Evolutionary conservation across 257 asterid genomes (phyloP).

Genomic region (Lycium barbarum): DNA sequence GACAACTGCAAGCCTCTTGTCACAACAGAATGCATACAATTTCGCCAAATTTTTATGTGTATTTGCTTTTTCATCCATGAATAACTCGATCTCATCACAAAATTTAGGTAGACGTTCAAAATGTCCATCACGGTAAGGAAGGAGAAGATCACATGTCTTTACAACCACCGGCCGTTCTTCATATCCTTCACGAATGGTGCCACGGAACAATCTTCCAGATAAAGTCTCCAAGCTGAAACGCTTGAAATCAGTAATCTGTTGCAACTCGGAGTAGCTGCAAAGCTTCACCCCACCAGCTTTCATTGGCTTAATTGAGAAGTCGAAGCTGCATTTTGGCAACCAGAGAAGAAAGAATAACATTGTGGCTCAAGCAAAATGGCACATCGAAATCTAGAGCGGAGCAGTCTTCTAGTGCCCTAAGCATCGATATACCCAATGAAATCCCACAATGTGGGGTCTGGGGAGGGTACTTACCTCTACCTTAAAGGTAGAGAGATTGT

Average conservation of each 20-base stretch:
- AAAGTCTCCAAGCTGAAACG: background rate
- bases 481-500: too few species aligned
- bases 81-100: background rate
- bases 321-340: background rate
- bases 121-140: background rate
- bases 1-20: background rate
- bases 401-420: too few species aligned
- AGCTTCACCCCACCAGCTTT: background rate
- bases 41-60: background rate
- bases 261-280: background rate
- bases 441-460: too few species aligned
- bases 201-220: background rate
- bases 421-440: too few species aligned
- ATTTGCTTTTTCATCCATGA: background rate
- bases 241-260: background rate
- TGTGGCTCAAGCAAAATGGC: too few species aligned
- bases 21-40: background rate
- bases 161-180: background rate
- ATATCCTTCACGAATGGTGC: background rate
- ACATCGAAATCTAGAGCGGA: too few species aligned
- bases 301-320: background rate
- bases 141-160: slow-evolving; percentile 16
- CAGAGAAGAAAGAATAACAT: too few species aligned
- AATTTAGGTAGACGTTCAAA: too few species aligned
- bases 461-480: too few species aligned